These are phyloP conservation scores for Populus hybrid DNA, from an alignment of 441 rosid genomes.

Conservation along the genomic window DNA sequence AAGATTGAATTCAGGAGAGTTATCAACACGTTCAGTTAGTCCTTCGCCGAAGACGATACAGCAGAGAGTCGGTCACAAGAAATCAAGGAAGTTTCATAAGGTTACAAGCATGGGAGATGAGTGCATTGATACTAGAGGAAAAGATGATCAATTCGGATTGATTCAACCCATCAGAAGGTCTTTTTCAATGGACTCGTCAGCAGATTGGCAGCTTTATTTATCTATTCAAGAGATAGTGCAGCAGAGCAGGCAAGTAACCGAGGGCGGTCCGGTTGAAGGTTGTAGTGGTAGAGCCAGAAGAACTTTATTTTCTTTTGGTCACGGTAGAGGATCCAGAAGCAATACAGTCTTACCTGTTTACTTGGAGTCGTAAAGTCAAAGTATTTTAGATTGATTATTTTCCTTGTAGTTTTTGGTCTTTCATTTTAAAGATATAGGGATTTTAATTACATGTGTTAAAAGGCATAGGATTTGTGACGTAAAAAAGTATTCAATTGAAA, in stretches of 20 bases:
- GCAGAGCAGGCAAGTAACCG: constrained; percentile 39
- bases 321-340: constrained; percentile 61
- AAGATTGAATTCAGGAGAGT: constrained; percentile 37
- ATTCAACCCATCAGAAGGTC: constrained; percentile 75
- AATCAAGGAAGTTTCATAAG: constrained; percentile 41
- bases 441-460: background rate
- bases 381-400: background rate
- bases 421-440: constrained; percentile 10
- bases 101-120: constrained; percentile 87
- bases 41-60: constrained; percentile 40
- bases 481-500: constrained; percentile 22
- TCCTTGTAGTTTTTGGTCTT: constrained; percentile 3
- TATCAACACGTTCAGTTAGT: constrained; percentile 22
- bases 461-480: constrained; percentile 30
- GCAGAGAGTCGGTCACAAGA: constrained; percentile 31
- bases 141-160: constrained; percentile 54
- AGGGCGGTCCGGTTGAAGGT: constrained; percentile 46
- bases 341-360: constrained; percentile 54
- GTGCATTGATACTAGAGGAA: constrained; percentile 61
- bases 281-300: constrained; percentile 55
- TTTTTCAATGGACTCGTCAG: constrained; percentile 81
- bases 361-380: constrained; percentile 43
- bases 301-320: constrained; percentile 77
- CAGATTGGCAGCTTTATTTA: constrained; percentile 52
- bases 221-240: constrained; percentile 64